Evolutionary conservation across 495 filamentous ascomycete species (phyloP).

Genomic region (Penicillium maclennaniae): DNA sequence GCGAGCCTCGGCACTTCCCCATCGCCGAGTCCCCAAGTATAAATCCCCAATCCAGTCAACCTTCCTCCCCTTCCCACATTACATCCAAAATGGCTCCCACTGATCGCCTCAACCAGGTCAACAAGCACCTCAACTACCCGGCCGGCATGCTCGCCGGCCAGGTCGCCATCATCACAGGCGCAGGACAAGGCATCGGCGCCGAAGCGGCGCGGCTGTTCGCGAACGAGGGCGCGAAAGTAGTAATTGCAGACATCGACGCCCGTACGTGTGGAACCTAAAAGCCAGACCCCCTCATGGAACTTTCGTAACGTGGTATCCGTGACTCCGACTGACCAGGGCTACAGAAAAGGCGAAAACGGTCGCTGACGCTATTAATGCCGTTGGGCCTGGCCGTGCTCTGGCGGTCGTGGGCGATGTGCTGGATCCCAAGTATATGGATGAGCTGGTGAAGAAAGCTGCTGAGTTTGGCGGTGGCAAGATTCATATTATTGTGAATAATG

Average conservation of each 20-base stretch:
- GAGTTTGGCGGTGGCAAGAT: slow-evolving; percentile 83
- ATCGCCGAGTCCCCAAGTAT: slow-evolving; percentile 18
- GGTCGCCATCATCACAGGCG: slow-evolving; percentile 83
- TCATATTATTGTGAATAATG: slow-evolving; percentile 85
- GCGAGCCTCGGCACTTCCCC: slow-evolving; percentile 26
- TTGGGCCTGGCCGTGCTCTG: slow-evolving; percentile 58
- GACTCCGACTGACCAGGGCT: not conserved
- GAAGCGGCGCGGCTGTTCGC: slow-evolving; percentile 78
- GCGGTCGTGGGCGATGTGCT: slow-evolving; percentile 72
- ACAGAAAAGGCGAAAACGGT: slow-evolving; percentile 61
- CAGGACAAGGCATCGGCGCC: slow-evolving; percentile 86
- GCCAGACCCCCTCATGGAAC: not conserved
- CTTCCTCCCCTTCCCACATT: slow-evolving; percentile 1
- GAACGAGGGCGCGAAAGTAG: slow-evolving; percentile 78
- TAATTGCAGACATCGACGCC: slow-evolving; percentile 77
- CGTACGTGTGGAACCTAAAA: slow-evolving; percentile 41
- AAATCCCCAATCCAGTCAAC: slow-evolving; percentile 12
- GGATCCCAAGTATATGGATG: slow-evolving; percentile 58
- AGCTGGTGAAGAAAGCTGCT: slow-evolving; percentile 67
- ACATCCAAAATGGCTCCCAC: slow-evolving; percentile 33
- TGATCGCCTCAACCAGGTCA: slow-evolving; percentile 62
- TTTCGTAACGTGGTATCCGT: not conserved
- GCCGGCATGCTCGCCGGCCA: slow-evolving; percentile 71
- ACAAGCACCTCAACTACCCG: slow-evolving; percentile 74
- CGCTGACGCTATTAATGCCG: slow-evolving; percentile 59